Evolutionary conservation across 495 filamentous ascomycete genomes (phyloP).

Genomic region (Beverwykella pulmonaria): DNA sequence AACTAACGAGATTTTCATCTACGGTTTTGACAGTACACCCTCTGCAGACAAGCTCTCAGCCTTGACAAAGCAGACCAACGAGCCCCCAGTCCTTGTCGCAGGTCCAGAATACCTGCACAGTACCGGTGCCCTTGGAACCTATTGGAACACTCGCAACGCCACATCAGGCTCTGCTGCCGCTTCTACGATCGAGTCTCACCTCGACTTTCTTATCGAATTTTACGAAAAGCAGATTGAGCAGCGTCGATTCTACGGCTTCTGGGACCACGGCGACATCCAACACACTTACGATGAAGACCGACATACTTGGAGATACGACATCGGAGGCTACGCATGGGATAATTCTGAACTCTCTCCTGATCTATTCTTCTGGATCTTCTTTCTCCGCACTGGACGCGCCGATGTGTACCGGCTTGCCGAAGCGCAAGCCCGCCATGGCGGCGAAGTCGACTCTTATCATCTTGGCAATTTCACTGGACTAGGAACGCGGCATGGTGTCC

Average conservation of each 20-base stretch:
- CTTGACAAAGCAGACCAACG: conserved; percentile 16
- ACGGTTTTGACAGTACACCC: conserved; percentile 20
- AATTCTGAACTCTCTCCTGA: conserved; percentile 23
- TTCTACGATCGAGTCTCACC: conserved; percentile 4
- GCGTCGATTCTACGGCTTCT: conserved; percentile 22
- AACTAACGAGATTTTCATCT: conserved; percentile 24
- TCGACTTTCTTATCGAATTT: conserved; percentile 23
- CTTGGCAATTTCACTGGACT: conserved; percentile 25
- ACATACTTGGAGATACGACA: conserved; percentile 21
- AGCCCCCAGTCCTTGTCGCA: conserved; percentile 18
- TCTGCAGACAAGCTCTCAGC: conserved; percentile 9
- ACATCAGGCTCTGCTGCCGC: conserved; percentile 1
- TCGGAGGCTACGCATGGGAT: conserved; percentile 23
- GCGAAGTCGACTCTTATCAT: conserved; percentile 23
- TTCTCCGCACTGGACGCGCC: conserved; percentile 19
- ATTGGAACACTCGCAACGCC: conserved; percentile 2
- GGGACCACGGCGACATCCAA: conserved; percentile 25
- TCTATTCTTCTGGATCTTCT: conserved; percentile 21
- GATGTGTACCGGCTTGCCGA: conserved; percentile 18
- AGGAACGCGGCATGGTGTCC: conserved; percentile 20
- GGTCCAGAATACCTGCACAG: conserved; percentile 7
- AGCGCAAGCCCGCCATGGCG: conserved; percentile 11
- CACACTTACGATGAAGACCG: conserved; percentile 20
- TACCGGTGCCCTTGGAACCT: conserved; percentile 13
- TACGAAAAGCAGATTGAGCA: conserved; percentile 18